Evolutionary conservation across 805 yeast genomes (phyloP), one percentile per base, ranked within the genome.

Genomic region (Cyberlindnera galapagoensis): DNA sequence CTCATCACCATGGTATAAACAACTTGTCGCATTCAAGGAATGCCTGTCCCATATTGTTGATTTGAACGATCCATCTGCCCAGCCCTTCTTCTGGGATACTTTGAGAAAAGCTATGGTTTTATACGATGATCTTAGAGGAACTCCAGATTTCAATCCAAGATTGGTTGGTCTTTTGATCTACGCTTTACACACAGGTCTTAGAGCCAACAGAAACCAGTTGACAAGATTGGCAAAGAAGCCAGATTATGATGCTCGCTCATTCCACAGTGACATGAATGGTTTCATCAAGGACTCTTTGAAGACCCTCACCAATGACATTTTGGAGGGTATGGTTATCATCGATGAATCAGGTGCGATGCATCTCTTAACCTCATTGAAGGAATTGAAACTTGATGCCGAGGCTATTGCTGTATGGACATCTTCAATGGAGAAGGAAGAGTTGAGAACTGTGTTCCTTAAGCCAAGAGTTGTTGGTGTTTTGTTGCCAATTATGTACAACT

Each of bases 361-460:
- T 46, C 47, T 74, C 28, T 66, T 73, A 39, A 71, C 76, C 17
- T 71, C 77, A 9, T 69, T 71, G 47, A 71, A 73, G 49, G 85
- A 79, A 51, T 65, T 75, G 40, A 67, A 71, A 29, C 63, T 77
- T 37, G 67, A 71, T 28, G 65, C 71, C 33, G 87, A 81, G 54
- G 78, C 83, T 31, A 69, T 80, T 28, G 65, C 69, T 38, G 66
- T 79, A 38, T 82, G 92, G 92, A 81, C 78, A 46, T 57, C 67
- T 13, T 80, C 80, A 19, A 74, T 71, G 42, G 65, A 66, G 44
- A 64, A 60, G 38, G 56, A 61, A 4, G 42, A 49, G 5, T 53
- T 60, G 28, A 58, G 73, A 44, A 38, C 49, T 23, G 53, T 69
- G 13, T 80, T 74, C 55, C 63, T 80, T 36, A 67, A 70, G 26